Evolutionary conservation across 768 basidiomycete genomes (phyloP).

Genomic region (Pulveroboletus sp.): DNA sequence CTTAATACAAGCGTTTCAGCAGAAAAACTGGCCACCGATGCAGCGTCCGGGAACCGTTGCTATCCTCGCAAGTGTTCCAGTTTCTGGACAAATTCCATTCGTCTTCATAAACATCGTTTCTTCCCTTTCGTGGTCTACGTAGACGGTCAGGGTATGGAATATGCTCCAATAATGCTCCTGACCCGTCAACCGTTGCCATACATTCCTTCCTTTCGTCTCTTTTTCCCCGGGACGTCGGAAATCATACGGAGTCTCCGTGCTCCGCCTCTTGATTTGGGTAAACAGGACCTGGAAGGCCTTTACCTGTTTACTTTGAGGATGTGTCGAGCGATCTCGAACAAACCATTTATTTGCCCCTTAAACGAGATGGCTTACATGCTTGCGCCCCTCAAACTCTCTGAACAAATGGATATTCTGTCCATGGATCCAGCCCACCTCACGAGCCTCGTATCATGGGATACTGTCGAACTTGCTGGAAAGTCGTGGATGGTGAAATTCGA

Average conservation of each 20-base stretch:
- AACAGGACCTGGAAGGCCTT: conserved; percentile 45
- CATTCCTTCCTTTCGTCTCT: conserved; percentile 55
- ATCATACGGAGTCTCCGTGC: conserved; percentile 43
- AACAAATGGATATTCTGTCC: conserved; percentile 26
- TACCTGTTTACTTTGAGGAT: conserved; percentile 62
- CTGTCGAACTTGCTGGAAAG: conserved; percentile 48
- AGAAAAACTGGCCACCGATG: conserved; percentile 22
- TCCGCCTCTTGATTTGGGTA: conserved; percentile 46
- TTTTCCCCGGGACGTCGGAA: conserved; percentile 47
- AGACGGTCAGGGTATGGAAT: conserved; percentile 30
- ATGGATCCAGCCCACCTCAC: conserved; percentile 31
- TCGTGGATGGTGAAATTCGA: conserved; percentile 49
- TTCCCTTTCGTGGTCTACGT: conserved; percentile 41
- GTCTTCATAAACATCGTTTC: conserved; percentile 18
- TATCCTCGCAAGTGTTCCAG: conserved; percentile 58
- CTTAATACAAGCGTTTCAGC: not conserved
- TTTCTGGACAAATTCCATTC: conserved; percentile 57
- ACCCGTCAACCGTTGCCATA: conserved; percentile 64
- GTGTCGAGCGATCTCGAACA: conserved; percentile 62
- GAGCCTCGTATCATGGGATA: conserved; percentile 60
- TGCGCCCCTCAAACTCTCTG: conserved; percentile 48
- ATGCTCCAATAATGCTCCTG: conserved; percentile 60
- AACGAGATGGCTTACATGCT: conserved; percentile 62
- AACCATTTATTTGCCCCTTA: conserved; percentile 53
- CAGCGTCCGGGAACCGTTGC: conserved; percentile 42